These are phyloP conservation scores for Pezicula rhizophila DNA, from an alignment of 2,329 filamentous ascomycete species.

Conservation along the genomic window DNA sequence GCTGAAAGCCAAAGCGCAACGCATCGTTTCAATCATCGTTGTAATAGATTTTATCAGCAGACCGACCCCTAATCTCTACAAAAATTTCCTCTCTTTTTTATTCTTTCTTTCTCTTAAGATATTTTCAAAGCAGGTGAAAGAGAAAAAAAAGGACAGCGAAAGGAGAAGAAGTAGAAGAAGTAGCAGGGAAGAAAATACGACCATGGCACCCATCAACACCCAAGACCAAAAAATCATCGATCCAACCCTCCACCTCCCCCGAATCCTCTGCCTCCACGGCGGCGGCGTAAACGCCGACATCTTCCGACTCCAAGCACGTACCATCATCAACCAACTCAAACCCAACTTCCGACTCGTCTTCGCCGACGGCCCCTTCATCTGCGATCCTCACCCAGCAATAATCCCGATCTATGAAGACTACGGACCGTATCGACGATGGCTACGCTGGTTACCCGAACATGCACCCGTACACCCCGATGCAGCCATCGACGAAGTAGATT, in stretches of 20 bases:
- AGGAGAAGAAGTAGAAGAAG: too few relatives aligned
- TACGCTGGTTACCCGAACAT: constrained; percentile 57
- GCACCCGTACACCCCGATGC: constrained; percentile 37
- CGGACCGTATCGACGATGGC: constrained; percentile 59
- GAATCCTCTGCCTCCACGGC: constrained; percentile 76
- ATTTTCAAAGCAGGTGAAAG: too few relatives aligned
- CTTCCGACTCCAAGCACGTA: constrained; percentile 63
- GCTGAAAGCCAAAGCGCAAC: neutral
- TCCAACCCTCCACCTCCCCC: constrained; percentile 35
- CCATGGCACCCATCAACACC: too few relatives aligned
- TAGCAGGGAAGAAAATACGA: too few relatives aligned
- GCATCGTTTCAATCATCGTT: neutral
- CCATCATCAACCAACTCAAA: constrained; percentile 14
- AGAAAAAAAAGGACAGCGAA: too few relatives aligned
- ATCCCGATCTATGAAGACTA: constrained; percentile 57
- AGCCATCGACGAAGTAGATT: constrained; percentile 35
- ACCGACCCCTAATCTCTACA: too few relatives aligned
- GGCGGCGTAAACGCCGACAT: constrained; percentile 68
- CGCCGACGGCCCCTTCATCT: constrained; percentile 62
- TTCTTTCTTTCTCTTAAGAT: too few relatives aligned
- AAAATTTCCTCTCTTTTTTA: too few relatives aligned
- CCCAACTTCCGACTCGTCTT: constrained; percentile 65
- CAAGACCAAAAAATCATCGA: too few relatives aligned
- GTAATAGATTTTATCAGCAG: too few relatives aligned
- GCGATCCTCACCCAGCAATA: constrained; percentile 55